These are phyloP conservation scores for Stereocaulon alpinum DNA, from an alignment of 495 filamentous ascomycete genomes.

Conservation along the genomic window DNA sequence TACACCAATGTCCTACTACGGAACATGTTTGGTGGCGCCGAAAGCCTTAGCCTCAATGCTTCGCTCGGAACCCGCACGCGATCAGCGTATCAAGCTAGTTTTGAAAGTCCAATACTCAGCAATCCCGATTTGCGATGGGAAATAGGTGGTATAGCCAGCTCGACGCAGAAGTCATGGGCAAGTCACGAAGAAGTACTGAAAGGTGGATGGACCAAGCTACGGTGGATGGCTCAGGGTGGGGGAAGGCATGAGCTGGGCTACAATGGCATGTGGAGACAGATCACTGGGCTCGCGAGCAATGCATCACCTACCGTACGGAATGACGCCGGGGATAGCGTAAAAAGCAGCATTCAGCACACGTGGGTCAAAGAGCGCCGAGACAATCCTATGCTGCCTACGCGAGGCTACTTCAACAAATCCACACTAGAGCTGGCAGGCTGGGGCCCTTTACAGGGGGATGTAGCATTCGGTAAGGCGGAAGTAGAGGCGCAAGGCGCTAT, in stretches of 20 bases:
- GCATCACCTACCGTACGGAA: constrained; percentile 71
- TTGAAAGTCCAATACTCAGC: constrained; percentile 68
- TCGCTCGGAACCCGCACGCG: constrained; percentile 80
- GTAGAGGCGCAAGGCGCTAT: constrained; percentile 65
- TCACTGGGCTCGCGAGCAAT: constrained; percentile 61
- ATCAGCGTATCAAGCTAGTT: constrained; percentile 74
- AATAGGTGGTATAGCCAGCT: constrained; percentile 65
- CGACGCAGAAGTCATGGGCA: constrained; percentile 79
- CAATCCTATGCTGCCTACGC: constrained; percentile 67
- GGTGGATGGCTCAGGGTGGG: constrained; percentile 52
- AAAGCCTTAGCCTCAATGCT: constrained; percentile 75
- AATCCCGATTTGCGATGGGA: constrained; percentile 71
- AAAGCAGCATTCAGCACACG: constrained; percentile 72
- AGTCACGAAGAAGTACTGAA: constrained; percentile 87
- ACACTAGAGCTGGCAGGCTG: constrained; percentile 76
- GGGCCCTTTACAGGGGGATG: constrained; percentile 77
- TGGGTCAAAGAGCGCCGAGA: constrained; percentile 73
- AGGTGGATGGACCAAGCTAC: constrained; percentile 64
- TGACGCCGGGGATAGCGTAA: constrained; percentile 86
- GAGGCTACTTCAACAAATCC: constrained; percentile 67
- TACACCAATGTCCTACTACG: constrained; percentile 74
- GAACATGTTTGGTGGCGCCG: constrained; percentile 91
- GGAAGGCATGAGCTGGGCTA: constrained; percentile 69
- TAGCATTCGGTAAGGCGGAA: constrained; percentile 81
- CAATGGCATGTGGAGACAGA: constrained; percentile 73